phyloP scores from a whole-genome alignment of 257 asterid species.

The Catharanthus roseus region DNA sequence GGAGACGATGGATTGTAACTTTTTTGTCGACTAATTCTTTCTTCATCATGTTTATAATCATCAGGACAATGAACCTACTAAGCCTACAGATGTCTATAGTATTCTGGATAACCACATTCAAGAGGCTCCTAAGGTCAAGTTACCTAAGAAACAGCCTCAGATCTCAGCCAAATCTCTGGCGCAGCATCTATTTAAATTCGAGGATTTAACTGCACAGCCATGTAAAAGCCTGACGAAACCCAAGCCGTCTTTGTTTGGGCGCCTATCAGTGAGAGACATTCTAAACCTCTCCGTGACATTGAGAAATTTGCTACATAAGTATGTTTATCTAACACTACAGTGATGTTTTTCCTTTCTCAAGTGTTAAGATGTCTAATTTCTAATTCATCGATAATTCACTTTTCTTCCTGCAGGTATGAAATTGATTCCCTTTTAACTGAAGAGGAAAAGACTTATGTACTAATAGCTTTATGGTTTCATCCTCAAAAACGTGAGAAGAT shows the following conservation, averaged over 20 bases:
- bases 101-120: slow-evolving; percentile 33
- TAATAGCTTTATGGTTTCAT: slow-evolving; percentile 65
- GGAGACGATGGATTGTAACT: neutral
- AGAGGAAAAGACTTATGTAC: slow-evolving; percentile 52
- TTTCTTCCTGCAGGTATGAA: slow-evolving; percentile 43
- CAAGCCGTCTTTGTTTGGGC: slow-evolving; percentile 22
- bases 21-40: slow-evolving; percentile 6
- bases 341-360: neutral
- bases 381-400: neutral
- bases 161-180: slow-evolving; percentile 32
- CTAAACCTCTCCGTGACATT: slow-evolving; percentile 41
- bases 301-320: slow-evolving; percentile 64
- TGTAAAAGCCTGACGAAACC: slow-evolving; percentile 21
- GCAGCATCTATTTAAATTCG: slow-evolving; percentile 23
- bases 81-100: slow-evolving; percentile 44
- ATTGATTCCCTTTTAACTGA: slow-evolving; percentile 36
- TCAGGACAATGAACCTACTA: slow-evolving; percentile 62
- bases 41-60: slow-evolving; percentile 14
- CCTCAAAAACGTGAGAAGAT: slow-evolving; percentile 61
- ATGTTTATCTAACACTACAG: slow-evolving; percentile 18
- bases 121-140: slow-evolving; percentile 23
- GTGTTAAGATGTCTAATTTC: neutral
- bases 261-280: slow-evolving; percentile 39
- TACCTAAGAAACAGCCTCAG: slow-evolving; percentile 23
- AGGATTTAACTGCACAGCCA: slow-evolving; percentile 24